Conservation (phyloP, 2,329 filamentous ascomycete genomes). For the Curvularia sp. region DNA sequence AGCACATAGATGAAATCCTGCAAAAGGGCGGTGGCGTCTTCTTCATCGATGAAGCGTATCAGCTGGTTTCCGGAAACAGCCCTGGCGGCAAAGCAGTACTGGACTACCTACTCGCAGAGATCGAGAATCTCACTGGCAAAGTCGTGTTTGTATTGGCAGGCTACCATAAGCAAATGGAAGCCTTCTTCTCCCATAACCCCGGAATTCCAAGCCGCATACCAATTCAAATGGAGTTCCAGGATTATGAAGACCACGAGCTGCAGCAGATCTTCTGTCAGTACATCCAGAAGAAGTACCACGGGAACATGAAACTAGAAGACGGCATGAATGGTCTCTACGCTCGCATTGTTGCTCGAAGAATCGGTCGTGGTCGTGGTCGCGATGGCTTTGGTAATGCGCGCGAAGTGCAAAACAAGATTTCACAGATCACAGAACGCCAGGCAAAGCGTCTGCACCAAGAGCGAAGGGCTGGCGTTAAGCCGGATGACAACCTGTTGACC, state of each 20-base stretch:
- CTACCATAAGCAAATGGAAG: constrained; percentile 77
- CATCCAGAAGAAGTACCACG: constrained; percentile 62
- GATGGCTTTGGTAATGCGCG: constrained; percentile 78
- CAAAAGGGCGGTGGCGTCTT: constrained; percentile 69
- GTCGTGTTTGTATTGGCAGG: constrained; percentile 76
- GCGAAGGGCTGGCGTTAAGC: constrained; percentile 32
- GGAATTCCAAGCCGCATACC: constrained; percentile 75
- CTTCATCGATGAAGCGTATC: constrained; percentile 83
- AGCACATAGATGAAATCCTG: constrained; percentile 63
- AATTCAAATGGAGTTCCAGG: constrained; percentile 68
- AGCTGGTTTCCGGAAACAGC: constrained; percentile 67
- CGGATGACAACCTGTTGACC: constrained; percentile 66
- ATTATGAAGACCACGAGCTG: constrained; percentile 72
- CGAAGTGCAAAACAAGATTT: constrained; percentile 67
- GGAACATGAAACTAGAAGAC: constrained; percentile 64
- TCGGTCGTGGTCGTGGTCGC: constrained; percentile 67
- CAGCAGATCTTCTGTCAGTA: constrained; percentile 64
- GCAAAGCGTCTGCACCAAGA: constrained; percentile 57
- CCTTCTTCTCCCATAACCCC: constrained; percentile 76
- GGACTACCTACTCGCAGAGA: constrained; percentile 73
- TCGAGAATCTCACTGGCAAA: constrained; percentile 74
- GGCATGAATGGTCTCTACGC: constrained; percentile 53
- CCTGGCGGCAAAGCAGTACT: constrained; percentile 67
- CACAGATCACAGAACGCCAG: constrained; percentile 65
- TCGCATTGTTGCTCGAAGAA: constrained; percentile 66